Base-by-base conservation (phyloP, 2,329 filamentous ascomycete species). In the Calonectria fujianensis region DNA sequence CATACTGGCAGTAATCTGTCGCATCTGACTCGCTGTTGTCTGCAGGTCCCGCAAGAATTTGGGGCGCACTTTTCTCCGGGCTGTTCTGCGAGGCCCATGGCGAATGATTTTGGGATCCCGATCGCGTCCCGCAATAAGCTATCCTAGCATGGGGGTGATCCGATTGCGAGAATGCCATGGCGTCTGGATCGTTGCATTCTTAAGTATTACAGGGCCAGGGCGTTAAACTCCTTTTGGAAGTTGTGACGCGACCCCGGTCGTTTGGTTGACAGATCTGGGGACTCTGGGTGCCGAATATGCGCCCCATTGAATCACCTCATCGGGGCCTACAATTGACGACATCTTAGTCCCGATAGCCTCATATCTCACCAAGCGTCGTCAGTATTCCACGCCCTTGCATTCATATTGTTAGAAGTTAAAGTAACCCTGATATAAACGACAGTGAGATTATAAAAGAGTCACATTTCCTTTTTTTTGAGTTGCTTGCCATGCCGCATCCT, bases 11-110 rank as follows among this genome's bases (percentile, higher is more conserved):
- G 57, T 18, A 71, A 67, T 48, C 71, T 68, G 54, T 75, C 74
- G 27, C 70, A 75, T 48, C 59, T 59, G 74, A 75, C 74, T 63
- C 70, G 70, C 67, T 66, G 69, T 32, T 74, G 70, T 20, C 74
- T 68, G 63, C 71, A 73, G 37, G 70, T 73, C 45, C 73, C 66
- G 35, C 73, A 75, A 29, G 73, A 75, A 57, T 75, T 75, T 3
- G 70, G 39, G 4, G 73, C 70, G 8, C 32, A 52, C 13, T 29
- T 52, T 31, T 50, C 39, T 6, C 32, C 31, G 37, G 37, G 37
- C 31, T 67, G 31, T n/a, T 54, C 20, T 29, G 37, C 45, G 50
- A 27, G 52, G 27, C 50, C 18, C 59, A 70, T 75, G 35, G 29
- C 48, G 29, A 48, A 37, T 24, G 37, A 31, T 52, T 64, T 29